A percentile compares a stretch with the other conserved stretches of the same genome.
Evolutionary conservation across 2,329 filamentous ascomycete species (phyloP).

Genomic region (Calycina herbarum): DNA sequence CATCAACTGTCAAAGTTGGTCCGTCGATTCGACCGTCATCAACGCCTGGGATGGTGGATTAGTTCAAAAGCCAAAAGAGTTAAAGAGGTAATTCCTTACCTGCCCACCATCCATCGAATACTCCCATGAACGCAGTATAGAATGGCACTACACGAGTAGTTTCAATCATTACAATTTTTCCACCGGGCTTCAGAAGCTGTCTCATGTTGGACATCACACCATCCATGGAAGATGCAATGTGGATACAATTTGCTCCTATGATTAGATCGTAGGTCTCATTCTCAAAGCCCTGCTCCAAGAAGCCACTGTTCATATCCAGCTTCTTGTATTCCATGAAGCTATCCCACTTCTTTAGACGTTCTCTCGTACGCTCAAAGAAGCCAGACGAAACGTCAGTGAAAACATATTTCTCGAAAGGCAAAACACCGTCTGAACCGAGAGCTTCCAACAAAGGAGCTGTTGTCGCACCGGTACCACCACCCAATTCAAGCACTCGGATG

Average conservation of each 20-base stretch:
- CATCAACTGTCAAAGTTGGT: constrained; percentile 13
- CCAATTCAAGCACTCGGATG: constrained; percentile 20
- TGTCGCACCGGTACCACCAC: constrained; percentile 30
- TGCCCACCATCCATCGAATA: constrained; percentile 15
- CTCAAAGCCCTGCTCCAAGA: constrained; percentile 25
- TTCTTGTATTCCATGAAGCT: constrained; percentile 13
- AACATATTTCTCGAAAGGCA: constrained; percentile 33
- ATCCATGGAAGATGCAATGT: constrained; percentile 27
- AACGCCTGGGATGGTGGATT: constrained; percentile 7
- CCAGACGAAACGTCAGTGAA: constrained; percentile 35
- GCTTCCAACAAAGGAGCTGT: constrained; percentile 19
- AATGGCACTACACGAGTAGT: constrained; percentile 4
- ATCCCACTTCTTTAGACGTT: constrained; percentile 8
- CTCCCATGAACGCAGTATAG: constrained; percentile 3
- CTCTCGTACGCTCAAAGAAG: constrained; percentile 40
- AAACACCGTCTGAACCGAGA: constrained; percentile 31
- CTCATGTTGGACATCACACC: constrained; percentile 31
- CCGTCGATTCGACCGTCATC: constrained; percentile 15
- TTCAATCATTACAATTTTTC: constrained; percentile 35
- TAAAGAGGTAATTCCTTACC: constrained; percentile 7
- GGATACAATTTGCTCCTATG: constrained; percentile 28
- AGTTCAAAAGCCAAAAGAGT: neutral
- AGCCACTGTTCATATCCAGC: constrained; percentile 17
- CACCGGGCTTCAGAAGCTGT: constrained; percentile 35
- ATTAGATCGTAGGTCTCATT: constrained; percentile 27